phyloP scores from a whole-genome alignment of 768 basidiomycete species.

The Collybiopsis confluens region DNA sequence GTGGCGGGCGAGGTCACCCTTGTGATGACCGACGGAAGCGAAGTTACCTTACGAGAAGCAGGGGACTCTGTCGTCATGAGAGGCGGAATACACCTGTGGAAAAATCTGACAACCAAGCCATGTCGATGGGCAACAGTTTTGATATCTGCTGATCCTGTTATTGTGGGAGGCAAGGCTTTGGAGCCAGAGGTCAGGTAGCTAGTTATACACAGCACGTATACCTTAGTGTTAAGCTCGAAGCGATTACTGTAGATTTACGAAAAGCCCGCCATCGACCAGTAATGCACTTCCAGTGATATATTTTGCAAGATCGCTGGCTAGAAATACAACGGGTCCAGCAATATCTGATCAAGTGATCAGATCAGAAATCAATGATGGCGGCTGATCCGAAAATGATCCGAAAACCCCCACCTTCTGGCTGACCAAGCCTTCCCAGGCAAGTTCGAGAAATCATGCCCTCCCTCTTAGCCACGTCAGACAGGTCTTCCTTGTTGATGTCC shows the following conservation, averaged over 20 bases:
- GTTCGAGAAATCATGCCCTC: constrained; percentile 63
- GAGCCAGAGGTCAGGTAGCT: constrained; percentile 20
- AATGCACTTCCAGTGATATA: constrained; percentile 45
- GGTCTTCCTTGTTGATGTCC: constrained; percentile 74
- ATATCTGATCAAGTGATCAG: too few relatives aligned
- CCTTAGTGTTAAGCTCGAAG: constrained; percentile 6
- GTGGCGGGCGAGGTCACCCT: constrained; percentile 53
- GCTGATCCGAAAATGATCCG: constrained; percentile 22
- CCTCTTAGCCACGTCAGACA: constrained; percentile 53
- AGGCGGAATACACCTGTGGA: constrained; percentile 61
- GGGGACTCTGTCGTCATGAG: constrained; percentile 56
- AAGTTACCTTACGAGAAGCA: constrained; percentile 47
- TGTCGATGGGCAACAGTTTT: constrained; percentile 49
- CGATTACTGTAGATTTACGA: constrained; percentile 64
- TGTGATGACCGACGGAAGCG: constrained; percentile 53
- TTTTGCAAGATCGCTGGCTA: constrained; percentile 62
- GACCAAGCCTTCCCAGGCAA: constrained; percentile 61
- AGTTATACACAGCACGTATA: neutral
- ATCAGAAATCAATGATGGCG: too few relatives aligned
- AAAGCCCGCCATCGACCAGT: constrained; percentile 47
- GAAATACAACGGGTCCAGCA: constrained; percentile 70
- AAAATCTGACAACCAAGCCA: constrained; percentile 44
- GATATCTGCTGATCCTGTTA: constrained; percentile 50
- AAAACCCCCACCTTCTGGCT: constrained; percentile 22
- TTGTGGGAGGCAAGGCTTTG: constrained; percentile 39